Evolutionary conservation across 306 rosid genomes (phyloP), one percentile per base, ranked within the genome.

Genomic region (Quercus suber): DNA sequence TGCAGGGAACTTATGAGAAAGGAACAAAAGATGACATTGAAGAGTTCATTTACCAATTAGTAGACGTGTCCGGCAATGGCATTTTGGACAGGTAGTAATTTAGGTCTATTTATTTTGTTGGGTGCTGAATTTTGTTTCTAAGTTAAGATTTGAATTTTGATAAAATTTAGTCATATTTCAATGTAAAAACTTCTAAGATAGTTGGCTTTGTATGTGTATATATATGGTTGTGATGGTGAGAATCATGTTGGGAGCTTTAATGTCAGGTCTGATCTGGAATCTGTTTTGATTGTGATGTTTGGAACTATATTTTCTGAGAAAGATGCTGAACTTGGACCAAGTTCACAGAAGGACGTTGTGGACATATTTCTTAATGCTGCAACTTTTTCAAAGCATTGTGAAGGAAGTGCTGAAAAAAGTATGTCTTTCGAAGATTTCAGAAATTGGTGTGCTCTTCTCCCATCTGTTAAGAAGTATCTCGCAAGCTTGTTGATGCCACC

Each of bases 231-330:
- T 52, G 21, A 71, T 65, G 81, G 77, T 83, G 84, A 52, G 70
- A 70, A 78, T 70, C 80, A 84, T 57, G 30, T 61, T 85, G 49
- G 81, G 51, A 71, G 70, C 80, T 49, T 49, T 33, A 56, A 83
- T 85, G 89, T 71, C 92, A 95, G 99, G 94, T 87, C 92, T 59
- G 98, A 93, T 81, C 82, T 93, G 90, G 90, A 93, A 81, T 79
- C 89, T 43, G 91, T 86, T 86, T 74, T 93, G 79, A 69, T 37
- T 68, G 82, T 87, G 68, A 87, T 92, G 74, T 82, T 86, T 77
- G 84, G 86, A 15, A 53, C 60, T 81, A 69, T 88, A 80, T 90
- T 91, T 75, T 75, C 79, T 74, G 31, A 11, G 69, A 60, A 89
- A 55, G 84, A 76, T 60, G 58, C 89, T 77, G 89, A 91, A 61